Evolutionary conservation across 306 rosid genomes (phyloP), one percentile per base, ranked within the genome.

Genomic region (Glycine soja): DNA sequence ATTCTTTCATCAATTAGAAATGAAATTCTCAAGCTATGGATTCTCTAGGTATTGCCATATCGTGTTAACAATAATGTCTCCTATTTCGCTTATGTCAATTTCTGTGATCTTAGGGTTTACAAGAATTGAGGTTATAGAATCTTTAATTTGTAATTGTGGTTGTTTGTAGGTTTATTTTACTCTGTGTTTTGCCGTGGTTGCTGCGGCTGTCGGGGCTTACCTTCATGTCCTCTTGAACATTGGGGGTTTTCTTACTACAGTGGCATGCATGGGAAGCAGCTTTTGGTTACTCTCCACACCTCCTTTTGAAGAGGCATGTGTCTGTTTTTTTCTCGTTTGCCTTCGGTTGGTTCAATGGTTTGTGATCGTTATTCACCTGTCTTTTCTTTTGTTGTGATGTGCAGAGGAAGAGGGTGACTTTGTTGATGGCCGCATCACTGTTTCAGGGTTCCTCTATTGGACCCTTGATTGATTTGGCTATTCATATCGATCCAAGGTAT

Each of bases 381-480:
- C 3, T 51, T 50, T 79, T 16, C 36, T 64, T 13, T 4, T 77
- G 62, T n/a, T 82, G 56, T 24, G 30, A 24, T 24, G 30, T 73
- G 85, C 96, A 95, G 99, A 78, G 75, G 77, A 96, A 81, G 87
- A 90, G 98, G 88, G 54, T 87, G 50, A 42, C 83, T 57, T 62
- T 90, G 51, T 85, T 96, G 84, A 79, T 96, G 94, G 90, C 84
- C 1, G 46, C 90, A 2, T 80, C 93, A 24, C 75, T 86, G 72
- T 81, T 93, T 34, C 84, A 92, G 69, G 99, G 99, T 42, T 96
- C 99, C 83, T 87, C 97, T 4, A 52, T 96, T 75, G 99, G 99
- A 81, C 99, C 99, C 62, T 69, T 96, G 84, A 85, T 96, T 82
- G 88, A 84, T 76, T 66, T 93, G 85, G 97, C 98, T 32, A 69